Percentiles rank a stretch among this genome's conserved stretches.
These are phyloP conservation scores for Capsicum chinense DNA, from an alignment of 257 asterid genomes.

Conservation along the genomic window DNA sequence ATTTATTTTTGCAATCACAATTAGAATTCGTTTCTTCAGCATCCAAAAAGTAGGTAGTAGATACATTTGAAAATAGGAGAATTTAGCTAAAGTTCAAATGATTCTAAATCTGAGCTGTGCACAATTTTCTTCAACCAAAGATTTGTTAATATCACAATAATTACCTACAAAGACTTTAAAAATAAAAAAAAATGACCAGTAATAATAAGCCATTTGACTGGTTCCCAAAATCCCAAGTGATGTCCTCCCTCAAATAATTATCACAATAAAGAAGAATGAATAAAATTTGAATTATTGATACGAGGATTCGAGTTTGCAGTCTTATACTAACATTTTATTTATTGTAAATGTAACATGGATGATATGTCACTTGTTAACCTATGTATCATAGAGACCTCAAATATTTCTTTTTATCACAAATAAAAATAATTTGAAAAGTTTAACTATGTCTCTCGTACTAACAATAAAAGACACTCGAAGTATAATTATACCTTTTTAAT, in stretches of 20 bases:
- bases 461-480: not conserved
- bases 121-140: not conserved
- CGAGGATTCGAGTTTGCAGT: not conserved
- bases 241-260: not conserved
- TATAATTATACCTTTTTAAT: too few relatives aligned
- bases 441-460: not conserved
- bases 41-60: not conserved
- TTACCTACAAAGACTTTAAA: slow-evolving; percentile 20
- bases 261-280: not conserved
- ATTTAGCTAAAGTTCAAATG: slow-evolving; percentile 19
- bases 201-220: slow-evolving; percentile 12
- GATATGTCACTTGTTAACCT: not conserved
- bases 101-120: not conserved
- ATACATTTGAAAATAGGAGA: slow-evolving; percentile 7
- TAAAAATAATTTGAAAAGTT: not conserved
- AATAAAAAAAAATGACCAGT: not conserved
- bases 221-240: not conserved
- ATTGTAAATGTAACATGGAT: not conserved
- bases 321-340: not conserved
- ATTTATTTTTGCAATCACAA: too few relatives aligned
- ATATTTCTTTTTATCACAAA: not conserved
- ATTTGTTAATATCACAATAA: not conserved
- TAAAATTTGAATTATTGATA: not conserved
- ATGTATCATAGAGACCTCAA: not conserved
- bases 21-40: not conserved